Evolutionary conservation across 2,329 filamentous ascomycete species (phyloP).

Genomic region (Cercospora brassicicola): DNA sequence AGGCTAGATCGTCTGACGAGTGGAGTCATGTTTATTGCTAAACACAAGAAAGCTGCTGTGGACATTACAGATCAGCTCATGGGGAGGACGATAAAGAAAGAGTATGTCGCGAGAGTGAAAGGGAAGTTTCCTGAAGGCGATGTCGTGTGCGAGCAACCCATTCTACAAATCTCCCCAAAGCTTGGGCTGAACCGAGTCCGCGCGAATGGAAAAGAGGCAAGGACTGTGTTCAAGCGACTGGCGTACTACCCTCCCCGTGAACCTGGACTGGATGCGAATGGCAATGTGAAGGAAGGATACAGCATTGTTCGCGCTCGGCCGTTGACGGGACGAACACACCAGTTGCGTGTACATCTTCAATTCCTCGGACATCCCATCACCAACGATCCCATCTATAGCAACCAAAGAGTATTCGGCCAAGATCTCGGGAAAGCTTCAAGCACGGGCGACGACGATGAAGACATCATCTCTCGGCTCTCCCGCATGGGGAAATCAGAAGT

Average conservation of each 20-base stretch:
- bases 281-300: conserved; percentile 59
- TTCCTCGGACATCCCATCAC: conserved; percentile 92
- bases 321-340: conserved; percentile 90
- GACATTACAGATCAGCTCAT: conserved; percentile 73
- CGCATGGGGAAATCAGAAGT: conserved; percentile 94
- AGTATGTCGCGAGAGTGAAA: conserved; percentile 88
- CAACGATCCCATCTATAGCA: conserved; percentile 97
- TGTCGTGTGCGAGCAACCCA: conserved; percentile 87
- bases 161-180: conserved; percentile 91
- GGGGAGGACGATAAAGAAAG: conserved; percentile 81
- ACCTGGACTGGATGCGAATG: conserved; percentile 20
- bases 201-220: conserved; percentile 84
- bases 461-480: conserved; percentile 80
- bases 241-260: conserved; percentile 73
- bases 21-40: conserved; percentile 97
- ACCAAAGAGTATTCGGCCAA: conserved; percentile 84
- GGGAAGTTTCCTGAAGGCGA: conserved; percentile 91
- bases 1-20: conserved; percentile 91
- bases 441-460: conserved; percentile 74
- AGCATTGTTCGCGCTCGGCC: conserved; percentile 93
- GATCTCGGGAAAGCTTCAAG: conserved; percentile 69
- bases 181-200: conserved; percentile 91
- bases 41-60: conserved; percentile 77
- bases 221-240: conserved; percentile 85
- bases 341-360: conserved; percentile 91